Conservation (phyloP, 2,329 filamentous ascomycete species). For the Botryotinia globosa region DNA sequence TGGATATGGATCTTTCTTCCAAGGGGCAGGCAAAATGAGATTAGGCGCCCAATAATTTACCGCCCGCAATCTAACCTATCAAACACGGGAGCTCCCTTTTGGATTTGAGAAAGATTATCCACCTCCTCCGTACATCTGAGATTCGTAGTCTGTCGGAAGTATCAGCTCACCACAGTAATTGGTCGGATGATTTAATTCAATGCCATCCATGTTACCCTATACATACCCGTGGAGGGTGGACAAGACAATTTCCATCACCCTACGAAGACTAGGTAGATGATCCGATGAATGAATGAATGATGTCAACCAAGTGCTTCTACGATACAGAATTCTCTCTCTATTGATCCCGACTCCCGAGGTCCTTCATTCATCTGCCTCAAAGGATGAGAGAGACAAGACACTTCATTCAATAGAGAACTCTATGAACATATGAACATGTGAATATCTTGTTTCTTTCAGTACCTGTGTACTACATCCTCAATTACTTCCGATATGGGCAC, state of each 20-base stretch:
- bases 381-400: background rate
- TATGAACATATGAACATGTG: too few species aligned
- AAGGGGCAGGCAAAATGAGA: constrained; percentile 12
- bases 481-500: background rate
- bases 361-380: background rate
- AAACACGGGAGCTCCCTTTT: constrained; percentile 1
- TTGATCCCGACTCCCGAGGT: background rate
- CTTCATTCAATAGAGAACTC: background rate
- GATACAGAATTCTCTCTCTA: background rate
- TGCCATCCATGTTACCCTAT: background rate
- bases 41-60: constrained; percentile 20
- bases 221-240: background rate
- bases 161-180: background rate
- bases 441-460: background rate
- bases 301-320: background rate
- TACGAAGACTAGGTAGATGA: background rate
- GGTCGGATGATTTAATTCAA: background rate
- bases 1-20: background rate
- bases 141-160: background rate
- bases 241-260: background rate
- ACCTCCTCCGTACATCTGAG: background rate
- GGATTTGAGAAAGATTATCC: background rate
- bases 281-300: background rate
- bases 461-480: background rate
- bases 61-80: constrained; percentile 16